Evolutionary conservation across 2,329 filamentous ascomycete genomes (phyloP).

Genomic region (Xylariales sp.): DNA sequence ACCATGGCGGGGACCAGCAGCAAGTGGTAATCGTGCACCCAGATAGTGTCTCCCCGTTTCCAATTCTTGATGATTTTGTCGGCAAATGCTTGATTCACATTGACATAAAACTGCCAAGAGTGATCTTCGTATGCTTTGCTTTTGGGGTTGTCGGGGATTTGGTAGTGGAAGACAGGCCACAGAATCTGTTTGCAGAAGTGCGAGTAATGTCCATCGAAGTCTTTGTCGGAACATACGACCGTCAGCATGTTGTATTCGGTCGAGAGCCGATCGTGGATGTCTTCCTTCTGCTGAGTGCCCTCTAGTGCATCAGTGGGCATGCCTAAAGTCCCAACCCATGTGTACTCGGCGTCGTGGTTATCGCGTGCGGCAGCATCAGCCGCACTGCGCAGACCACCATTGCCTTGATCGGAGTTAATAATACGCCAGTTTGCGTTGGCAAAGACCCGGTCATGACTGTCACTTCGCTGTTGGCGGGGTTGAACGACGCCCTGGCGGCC

Average conservation of each 20-base stretch:
- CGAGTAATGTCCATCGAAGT: conserved; percentile 90
- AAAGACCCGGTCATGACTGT: conserved; percentile 66
- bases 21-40: conserved; percentile 95
- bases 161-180: conserved; percentile 97
- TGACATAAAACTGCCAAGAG: conserved; percentile 92
- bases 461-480: conserved; percentile 49
- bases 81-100: conserved; percentile 88
- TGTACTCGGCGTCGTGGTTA: conserved; percentile 67
- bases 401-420: conserved; percentile 82
- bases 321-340: conserved; percentile 89
- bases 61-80: conserved; percentile 87
- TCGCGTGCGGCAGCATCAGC: conserved; percentile 71
- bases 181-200: conserved; percentile 98
- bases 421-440: conserved; percentile 79
- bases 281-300: conserved; percentile 68
- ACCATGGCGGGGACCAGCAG: conserved; percentile 86
- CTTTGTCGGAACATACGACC: conserved; percentile 83
- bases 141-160: conserved; percentile 95
- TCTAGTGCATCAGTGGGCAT: conserved; percentile 88
- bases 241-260: conserved; percentile 78
- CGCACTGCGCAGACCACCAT: conserved; percentile 86
- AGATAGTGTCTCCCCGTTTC: conserved; percentile 89
- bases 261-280: conserved; percentile 77
- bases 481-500: conserved; percentile 55
- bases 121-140: conserved; percentile 98